Evolutionary conservation across 345 rosid genomes (phyloP).

Genomic region (Salix exigua): DNA sequence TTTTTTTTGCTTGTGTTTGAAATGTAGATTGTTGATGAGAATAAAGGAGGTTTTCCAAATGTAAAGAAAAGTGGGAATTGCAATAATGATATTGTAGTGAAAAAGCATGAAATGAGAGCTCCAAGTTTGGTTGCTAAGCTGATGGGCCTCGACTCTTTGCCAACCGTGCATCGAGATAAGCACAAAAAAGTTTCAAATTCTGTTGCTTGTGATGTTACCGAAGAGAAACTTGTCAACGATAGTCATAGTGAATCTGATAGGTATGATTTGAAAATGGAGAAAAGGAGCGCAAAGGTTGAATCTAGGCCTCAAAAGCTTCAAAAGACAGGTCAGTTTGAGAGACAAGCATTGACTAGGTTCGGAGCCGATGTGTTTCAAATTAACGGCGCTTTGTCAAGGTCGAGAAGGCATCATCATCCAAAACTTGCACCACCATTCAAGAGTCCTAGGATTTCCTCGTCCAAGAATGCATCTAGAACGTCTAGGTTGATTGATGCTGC

Average conservation of each 20-base stretch:
- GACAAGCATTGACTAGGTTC: slow-evolving; percentile 55
- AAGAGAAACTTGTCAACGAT: slow-evolving; percentile 16
- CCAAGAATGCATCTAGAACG: slow-evolving; percentile 45
- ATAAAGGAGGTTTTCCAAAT: slow-evolving; percentile 62
- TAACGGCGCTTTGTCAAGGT: slow-evolving; percentile 58
- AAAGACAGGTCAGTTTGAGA: slow-evolving; percentile 56
- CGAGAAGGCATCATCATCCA: slow-evolving; percentile 55
- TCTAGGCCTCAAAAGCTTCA: slow-evolving; percentile 84
- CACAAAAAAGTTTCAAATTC: slow-evolving; percentile 38
- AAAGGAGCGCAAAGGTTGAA: slow-evolving; percentile 38
- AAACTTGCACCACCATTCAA: slow-evolving; percentile 63
- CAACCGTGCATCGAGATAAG: slow-evolving; percentile 53
- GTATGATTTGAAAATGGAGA: slow-evolving; percentile 34
- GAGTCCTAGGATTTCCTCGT: slow-evolving; percentile 57
- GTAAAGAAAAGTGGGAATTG: slow-evolving; percentile 39
- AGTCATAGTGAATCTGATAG: slow-evolving; percentile 10
- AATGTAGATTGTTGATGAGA: slow-evolving; percentile 79
- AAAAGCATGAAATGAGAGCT: slow-evolving; percentile 60
- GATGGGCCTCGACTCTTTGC: slow-evolving; percentile 94
- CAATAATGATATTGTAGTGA: slow-evolving; percentile 21
- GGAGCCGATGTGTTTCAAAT: slow-evolving; percentile 83
- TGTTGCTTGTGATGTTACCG: slow-evolving; percentile 27
- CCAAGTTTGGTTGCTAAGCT: slow-evolving; percentile 89
- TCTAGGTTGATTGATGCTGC: slow-evolving; percentile 85
- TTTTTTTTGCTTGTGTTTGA: slow-evolving; percentile 1